Conservation (phyloP, 192 early-diverging fungal species). For the Podila minutissima region DNA sequence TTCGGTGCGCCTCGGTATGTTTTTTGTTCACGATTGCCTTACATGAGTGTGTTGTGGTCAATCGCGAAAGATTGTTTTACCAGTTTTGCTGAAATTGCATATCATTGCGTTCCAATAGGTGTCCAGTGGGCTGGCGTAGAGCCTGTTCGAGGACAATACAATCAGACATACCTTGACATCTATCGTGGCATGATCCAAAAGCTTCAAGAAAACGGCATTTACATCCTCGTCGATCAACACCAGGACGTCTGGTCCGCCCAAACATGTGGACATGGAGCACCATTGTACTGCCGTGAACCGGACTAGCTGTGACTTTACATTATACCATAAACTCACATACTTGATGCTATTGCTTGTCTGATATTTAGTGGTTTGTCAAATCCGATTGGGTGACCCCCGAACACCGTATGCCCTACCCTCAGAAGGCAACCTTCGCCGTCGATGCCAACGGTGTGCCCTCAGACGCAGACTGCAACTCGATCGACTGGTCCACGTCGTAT, state of each 20-base stretch:
- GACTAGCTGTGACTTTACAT: background rate
- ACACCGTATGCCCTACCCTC: slow-evolving; percentile 43
- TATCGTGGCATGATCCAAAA: slow-evolving; percentile 59
- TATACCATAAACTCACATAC: background rate
- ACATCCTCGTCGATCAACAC: slow-evolving; percentile 72
- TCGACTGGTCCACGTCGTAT: slow-evolving; percentile 56
- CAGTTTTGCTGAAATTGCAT: too few relatives aligned
- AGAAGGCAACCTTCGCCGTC: slow-evolving; percentile 49
- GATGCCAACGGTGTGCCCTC: slow-evolving; percentile 52
- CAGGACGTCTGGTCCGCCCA: slow-evolving; percentile 65
- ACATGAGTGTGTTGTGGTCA: too few relatives aligned
- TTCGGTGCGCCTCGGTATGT: too few relatives aligned
- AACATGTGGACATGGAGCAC: slow-evolving; percentile 64
- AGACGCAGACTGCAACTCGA: slow-evolving; percentile 41
- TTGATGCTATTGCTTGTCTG: background rate
- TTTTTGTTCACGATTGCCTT: too few relatives aligned
- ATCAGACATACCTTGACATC: slow-evolving; percentile 62
- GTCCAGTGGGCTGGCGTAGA: slow-evolving; percentile 75
- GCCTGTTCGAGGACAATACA: slow-evolving; percentile 66
- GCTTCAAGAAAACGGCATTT: slow-evolving; percentile 64
- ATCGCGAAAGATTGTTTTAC: too few relatives aligned
- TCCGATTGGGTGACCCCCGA: slow-evolving; percentile 44
- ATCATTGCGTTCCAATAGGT: slow-evolving; percentile 16
- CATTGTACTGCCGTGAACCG: slow-evolving; percentile 25
- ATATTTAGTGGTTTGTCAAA: slow-evolving; percentile 31